Base-by-base conservation (phyloP, 352 stramenopile species). In the Blastocystis sp. region DNA sequence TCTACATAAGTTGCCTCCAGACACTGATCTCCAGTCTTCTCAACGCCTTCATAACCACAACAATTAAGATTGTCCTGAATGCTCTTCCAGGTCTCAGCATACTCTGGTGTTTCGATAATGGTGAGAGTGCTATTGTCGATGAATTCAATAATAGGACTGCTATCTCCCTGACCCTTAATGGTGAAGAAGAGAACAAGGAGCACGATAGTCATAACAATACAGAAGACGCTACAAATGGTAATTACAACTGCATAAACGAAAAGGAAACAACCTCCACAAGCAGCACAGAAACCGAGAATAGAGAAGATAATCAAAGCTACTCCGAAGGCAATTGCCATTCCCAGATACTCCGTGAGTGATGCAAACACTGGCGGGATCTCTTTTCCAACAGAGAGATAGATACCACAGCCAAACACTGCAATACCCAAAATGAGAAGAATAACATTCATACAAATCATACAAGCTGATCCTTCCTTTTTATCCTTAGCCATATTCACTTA, bases 361-460 rank as follows among this genome's bases (percentile, higher is more conserved):
- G 29, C 12, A n/a, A 63, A 19, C 43, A 80, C 69, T 80, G 69
- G 69, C 5, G 49, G 42, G 21, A 80, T 63, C 37, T 59, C 32
- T 19, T 9, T 61, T 35, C n/a, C 69, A 51, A 35, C 52, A 5
- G 21, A 65, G 11, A 80, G 21, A 61, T 80, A 80, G 27, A 63
- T 61, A 37, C 35, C 52, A 14, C 27, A 59, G 24, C 42, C 49
- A 2, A 80, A 32, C 3, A 80, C 39, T 24, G 37, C 27, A 21
- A 80, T 24, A 39, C 69, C 69, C 69, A 80, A 39, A 39, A 80
- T 32, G 6, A 80, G 14, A 16, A 80, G 49, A 21, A 80, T 39
- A n/a, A 16, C n/a, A 42, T 80, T 80, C 69, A 80, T 59, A 80
- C 49, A 63, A 29, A 61, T 63, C 43, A 80, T 63, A 21, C 32